phyloP scores from a whole-genome alignment of 2,329 filamentous ascomycete genomes.

The Aureobasidium sp. region DNA sequence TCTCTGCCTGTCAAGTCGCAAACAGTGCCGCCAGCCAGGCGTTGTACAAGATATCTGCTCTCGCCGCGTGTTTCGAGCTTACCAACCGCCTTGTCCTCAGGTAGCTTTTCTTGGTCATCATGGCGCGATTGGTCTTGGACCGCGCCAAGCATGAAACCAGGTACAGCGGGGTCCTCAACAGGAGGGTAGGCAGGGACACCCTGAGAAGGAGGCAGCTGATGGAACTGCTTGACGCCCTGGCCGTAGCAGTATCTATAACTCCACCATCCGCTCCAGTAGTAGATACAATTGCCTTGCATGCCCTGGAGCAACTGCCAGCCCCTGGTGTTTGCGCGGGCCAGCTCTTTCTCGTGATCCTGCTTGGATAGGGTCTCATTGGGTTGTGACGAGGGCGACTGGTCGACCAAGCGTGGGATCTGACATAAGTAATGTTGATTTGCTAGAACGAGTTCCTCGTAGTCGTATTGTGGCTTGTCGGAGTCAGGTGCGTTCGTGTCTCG shows the following conservation, averaged over 20 bases:
- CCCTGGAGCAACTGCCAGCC: conserved; percentile 74
- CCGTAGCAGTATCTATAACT: conserved; percentile 93
- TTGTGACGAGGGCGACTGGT: conserved; percentile 31
- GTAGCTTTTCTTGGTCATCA: conserved; percentile 21
- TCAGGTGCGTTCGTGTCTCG: background rate
- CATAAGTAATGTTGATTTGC: conserved; percentile 71
- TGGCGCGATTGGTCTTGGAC: conserved; percentile 36
- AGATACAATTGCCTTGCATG: conserved; percentile 74
- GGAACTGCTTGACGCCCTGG: conserved; percentile 80
- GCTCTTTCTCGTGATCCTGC: conserved; percentile 71
- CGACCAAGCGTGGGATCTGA: conserved; percentile 65
- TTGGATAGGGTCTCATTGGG: conserved; percentile 27
- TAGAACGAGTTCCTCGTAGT: conserved; percentile 69
- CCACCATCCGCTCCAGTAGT: conserved; percentile 86
- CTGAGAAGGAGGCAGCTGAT: conserved; percentile 65
- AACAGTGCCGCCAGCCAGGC: conserved; percentile 67
- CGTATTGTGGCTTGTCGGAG: conserved; percentile 18
- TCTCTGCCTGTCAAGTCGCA: conserved; percentile 81
- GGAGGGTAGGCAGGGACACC: conserved; percentile 64
- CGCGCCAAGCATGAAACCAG: conserved; percentile 69
- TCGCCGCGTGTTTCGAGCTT: conserved; percentile 71
- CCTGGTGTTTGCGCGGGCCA: conserved; percentile 65
- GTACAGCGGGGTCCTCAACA: conserved; percentile 65
- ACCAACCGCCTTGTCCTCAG: conserved; percentile 24
- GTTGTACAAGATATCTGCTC: conserved; percentile 78